These are phyloP conservation scores for Tephrocybe sp. DNA, from an alignment of 768 basidiomycete genomes.

Conservation along the genomic window DNA sequence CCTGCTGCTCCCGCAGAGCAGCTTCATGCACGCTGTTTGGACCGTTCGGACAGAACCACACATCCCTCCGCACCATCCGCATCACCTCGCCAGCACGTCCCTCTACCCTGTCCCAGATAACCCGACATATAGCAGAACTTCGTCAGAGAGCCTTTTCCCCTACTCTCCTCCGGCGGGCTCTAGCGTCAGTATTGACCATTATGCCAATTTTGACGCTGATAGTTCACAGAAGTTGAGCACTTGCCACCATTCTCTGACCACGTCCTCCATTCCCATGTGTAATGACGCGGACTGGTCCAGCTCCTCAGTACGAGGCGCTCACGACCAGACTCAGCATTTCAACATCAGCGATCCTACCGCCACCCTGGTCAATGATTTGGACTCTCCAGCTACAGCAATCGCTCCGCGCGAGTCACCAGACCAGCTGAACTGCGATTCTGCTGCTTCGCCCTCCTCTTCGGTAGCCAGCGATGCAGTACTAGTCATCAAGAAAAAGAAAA, in stretches of 20 bases:
- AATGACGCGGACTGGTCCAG: slow-evolving; percentile 21
- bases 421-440: neutral
- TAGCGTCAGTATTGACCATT: neutral
- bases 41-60: neutral
- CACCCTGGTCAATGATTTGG: slow-evolving; percentile 5
- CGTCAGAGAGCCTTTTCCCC: neutral
- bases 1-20: neutral
- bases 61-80: neutral
- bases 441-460: slow-evolving; percentile 5
- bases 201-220: slow-evolving; percentile 2
- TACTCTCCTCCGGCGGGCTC: neutral
- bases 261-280: slow-evolving; percentile 43
- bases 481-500: slow-evolving; percentile 39
- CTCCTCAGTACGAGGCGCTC: slow-evolving; percentile 1
- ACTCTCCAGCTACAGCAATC: neutral
- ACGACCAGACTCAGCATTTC: slow-evolving; percentile 5
- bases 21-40: neutral
- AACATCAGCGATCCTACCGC: neutral
- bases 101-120: neutral
- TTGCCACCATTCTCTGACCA: neutral
- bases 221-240: neutral
- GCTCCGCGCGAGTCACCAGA: neutral
- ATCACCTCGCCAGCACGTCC: neutral
- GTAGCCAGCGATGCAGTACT: neutral
- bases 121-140: neutral